These are phyloP conservation scores for Panus rudis DNA, from an alignment of 768 basidiomycete species.

Conservation along the genomic window DNA sequence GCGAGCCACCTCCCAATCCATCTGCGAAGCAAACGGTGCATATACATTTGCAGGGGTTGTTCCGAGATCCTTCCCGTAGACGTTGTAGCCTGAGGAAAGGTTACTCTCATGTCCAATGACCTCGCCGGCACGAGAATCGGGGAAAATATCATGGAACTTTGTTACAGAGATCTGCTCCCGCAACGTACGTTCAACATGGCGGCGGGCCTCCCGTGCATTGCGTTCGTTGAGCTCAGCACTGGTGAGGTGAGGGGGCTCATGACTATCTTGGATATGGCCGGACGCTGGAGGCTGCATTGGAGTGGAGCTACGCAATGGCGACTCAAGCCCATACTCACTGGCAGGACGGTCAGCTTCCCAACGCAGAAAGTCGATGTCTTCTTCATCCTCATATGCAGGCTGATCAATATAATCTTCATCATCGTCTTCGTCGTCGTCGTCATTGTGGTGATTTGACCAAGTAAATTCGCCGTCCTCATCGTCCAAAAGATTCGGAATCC, in stretches of 20 bases:
- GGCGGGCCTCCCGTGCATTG: too few relatives aligned
- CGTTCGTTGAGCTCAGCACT: too few relatives aligned
- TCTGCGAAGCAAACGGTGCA: conserved; percentile 27
- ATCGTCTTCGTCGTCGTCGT: neutral
- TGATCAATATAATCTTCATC: neutral
- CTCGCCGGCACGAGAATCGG: neutral
- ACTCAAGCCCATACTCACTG: too few relatives aligned
- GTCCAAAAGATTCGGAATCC: neutral
- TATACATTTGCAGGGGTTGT: neutral
- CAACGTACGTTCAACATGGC: neutral
- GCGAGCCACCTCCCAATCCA: conserved; percentile 33
- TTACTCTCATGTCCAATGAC: neutral
- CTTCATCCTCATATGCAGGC: neutral
- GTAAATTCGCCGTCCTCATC: neutral
- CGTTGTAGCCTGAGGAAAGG: neutral
- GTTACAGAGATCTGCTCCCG: neutral
- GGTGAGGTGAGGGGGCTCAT: neutral
- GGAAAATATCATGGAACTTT: neutral
- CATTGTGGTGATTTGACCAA: too few relatives aligned
- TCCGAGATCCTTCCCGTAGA: neutral
- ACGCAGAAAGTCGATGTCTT: too few relatives aligned
- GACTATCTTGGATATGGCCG: neutral
- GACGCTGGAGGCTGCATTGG: neutral
- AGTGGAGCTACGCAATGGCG: neutral
- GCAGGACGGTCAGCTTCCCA: too few relatives aligned